Evolutionary conservation across 2,329 filamentous ascomycete genomes (phyloP).

Genomic region (Coniochaeta sp.): DNA sequence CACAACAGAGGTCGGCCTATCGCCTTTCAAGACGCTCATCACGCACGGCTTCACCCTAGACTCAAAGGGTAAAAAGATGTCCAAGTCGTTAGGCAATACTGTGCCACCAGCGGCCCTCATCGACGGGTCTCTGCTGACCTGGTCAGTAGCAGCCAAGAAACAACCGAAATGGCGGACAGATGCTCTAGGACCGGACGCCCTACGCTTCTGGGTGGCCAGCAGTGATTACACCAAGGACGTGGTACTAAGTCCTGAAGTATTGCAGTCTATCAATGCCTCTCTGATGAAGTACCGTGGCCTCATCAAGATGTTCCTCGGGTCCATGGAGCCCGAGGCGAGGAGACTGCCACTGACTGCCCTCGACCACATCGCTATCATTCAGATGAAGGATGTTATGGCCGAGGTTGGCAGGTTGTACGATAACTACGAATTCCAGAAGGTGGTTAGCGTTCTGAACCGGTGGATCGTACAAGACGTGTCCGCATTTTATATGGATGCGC

Average conservation of each 20-base stretch:
- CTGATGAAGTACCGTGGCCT: slow-evolving; percentile 85
- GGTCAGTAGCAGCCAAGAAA: slow-evolving; percentile 55
- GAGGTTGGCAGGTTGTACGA: slow-evolving; percentile 59
- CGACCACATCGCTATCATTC: slow-evolving; percentile 71
- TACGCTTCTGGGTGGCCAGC: slow-evolving; percentile 86
- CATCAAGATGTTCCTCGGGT: slow-evolving; percentile 83
- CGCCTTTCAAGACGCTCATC: slow-evolving; percentile 83
- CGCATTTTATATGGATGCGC: slow-evolving; percentile 85
- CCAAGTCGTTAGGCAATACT: slow-evolving; percentile 89
- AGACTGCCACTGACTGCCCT: slow-evolving; percentile 45
- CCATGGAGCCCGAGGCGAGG: slow-evolving; percentile 49
- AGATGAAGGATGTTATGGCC: slow-evolving; percentile 58
- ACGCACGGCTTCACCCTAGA: slow-evolving; percentile 96
- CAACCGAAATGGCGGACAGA: slow-evolving; percentile 42
- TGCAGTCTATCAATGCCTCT: slow-evolving; percentile 67
- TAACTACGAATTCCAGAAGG: slow-evolving; percentile 77
- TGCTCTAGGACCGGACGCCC: slow-evolving; percentile 73
- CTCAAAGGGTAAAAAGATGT: slow-evolving; percentile 91
- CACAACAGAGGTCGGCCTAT: slow-evolving; percentile 19
- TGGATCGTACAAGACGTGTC: slow-evolving; percentile 82
- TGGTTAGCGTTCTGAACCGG: slow-evolving; percentile 62
- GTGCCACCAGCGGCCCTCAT: slow-evolving; percentile 78
- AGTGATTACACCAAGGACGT: slow-evolving; percentile 90
- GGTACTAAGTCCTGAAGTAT: slow-evolving; percentile 67
- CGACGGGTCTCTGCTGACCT: slow-evolving; percentile 69